A percentile compares a stretch with the other conserved stretches of the same genome.
phyloP scores from a whole-genome alignment of 805 yeast genomes.

The Debaryomyces hansenii region DNA sequence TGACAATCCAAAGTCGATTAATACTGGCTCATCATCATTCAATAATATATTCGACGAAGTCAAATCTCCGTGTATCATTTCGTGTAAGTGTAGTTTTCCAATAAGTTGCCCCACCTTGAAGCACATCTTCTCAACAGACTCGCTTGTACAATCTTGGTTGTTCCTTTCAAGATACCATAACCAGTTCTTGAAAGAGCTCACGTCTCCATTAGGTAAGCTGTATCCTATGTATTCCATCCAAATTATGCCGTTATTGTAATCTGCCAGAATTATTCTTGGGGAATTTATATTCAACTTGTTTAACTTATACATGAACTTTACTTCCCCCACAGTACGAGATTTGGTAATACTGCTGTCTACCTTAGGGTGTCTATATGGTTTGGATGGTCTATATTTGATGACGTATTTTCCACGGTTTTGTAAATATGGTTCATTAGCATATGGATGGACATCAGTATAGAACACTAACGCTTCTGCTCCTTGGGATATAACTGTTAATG shows the following conservation, averaged over 20 bases:
- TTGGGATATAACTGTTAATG: constrained; percentile 63
- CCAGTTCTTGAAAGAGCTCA: constrained; percentile 70
- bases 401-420: constrained; percentile 45
- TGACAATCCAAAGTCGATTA: constrained; percentile 92
- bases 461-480: constrained; percentile 92
- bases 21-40: constrained; percentile 43
- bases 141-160: constrained; percentile 21
- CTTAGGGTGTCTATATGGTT: constrained; percentile 84
- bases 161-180: constrained; percentile 59
- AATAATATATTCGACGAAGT: constrained; percentile 86
- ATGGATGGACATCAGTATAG: constrained; percentile 65
- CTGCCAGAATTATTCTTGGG: constrained; percentile 76
- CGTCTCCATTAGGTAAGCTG: constrained; percentile 46
- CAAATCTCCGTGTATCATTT: constrained; percentile 89
- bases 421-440: constrained; percentile 32
- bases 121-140: constrained; percentile 46
- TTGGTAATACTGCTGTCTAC: constrained; percentile 77
- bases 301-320: constrained; percentile 66
- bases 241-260: constrained; percentile 72
- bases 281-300: constrained; percentile 57
- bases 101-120: constrained; percentile 62
- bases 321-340: constrained; percentile 81
- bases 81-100: constrained; percentile 70
- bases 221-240: constrained; percentile 86
- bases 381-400: constrained; percentile 83